These are phyloP conservation scores for Pythium plurisporium DNA, from an alignment of 352 stramenopile genomes.

Conservation along the genomic window DNA sequence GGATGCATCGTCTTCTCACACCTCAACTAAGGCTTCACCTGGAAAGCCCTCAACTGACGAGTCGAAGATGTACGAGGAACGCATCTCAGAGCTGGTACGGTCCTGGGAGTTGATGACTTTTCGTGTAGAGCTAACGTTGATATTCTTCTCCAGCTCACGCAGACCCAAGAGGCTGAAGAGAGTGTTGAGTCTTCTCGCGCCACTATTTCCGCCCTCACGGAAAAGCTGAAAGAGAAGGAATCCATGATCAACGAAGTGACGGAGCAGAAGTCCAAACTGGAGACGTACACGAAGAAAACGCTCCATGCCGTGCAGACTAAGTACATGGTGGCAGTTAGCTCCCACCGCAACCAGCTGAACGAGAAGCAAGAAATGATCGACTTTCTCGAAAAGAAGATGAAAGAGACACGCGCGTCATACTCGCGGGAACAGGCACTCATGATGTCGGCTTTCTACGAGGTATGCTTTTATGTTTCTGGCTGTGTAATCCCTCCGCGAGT, in stretches of 20 bases:
- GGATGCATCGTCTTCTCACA: background rate
- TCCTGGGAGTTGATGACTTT: background rate
- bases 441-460: slow-evolving; percentile 89
- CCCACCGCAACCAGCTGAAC: slow-evolving; percentile 84
- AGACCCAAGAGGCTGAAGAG: slow-evolving; percentile 50
- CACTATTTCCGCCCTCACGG: slow-evolving; percentile 75
- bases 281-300: slow-evolving; percentile 90
- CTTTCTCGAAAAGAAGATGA: slow-evolving; percentile 84
- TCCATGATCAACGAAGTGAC: slow-evolving; percentile 85
- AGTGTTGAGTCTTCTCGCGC: slow-evolving; percentile 70
- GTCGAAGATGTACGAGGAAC: slow-evolving; percentile 61
- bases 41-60: slow-evolving; percentile 6
- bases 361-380: slow-evolving; percentile 84
- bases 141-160: background rate
- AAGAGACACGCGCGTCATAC: slow-evolving; percentile 71
- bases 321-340: slow-evolving; percentile 88
- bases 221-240: slow-evolving; percentile 86
- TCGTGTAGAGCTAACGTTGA: background rate
- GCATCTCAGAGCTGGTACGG: slow-evolving; percentile 64
- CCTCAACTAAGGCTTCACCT: background rate
- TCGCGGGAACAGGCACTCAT: slow-evolving; percentile 83
- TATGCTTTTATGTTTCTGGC: slow-evolving; percentile 12
- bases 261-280: slow-evolving; percentile 81
- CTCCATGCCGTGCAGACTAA: slow-evolving; percentile 88
- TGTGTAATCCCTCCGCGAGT: background rate